Conservation (phyloP, 805 yeast species). For the Candida taoyuanica region DNA sequence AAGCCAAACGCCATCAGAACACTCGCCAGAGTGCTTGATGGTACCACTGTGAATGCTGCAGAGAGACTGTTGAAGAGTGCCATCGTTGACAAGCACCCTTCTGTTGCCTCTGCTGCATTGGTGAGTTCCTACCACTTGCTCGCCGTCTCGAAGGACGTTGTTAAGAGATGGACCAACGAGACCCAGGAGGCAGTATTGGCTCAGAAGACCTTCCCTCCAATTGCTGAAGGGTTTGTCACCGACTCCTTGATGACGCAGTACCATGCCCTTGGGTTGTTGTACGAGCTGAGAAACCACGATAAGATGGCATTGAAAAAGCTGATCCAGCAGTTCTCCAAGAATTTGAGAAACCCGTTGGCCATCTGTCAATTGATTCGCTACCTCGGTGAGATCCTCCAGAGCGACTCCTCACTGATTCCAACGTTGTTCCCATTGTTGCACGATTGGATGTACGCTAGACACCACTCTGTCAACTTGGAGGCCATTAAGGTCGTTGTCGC, state of each 20-base stretch:
- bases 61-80: slow-evolving; percentile 91
- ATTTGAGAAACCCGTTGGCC: slow-evolving; percentile 77
- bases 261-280: slow-evolving; percentile 90
- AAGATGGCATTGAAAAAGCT: slow-evolving; percentile 90
- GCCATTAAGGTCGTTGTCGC: slow-evolving; percentile 59
- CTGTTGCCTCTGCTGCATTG: slow-evolving; percentile 89
- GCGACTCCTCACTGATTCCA: slow-evolving; percentile 58
- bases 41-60: slow-evolving; percentile 84
- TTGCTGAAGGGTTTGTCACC: slow-evolving; percentile 46
- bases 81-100: slow-evolving; percentile 85
- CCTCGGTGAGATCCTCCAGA: slow-evolving; percentile 65
- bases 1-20: slow-evolving; percentile 96
- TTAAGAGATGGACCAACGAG: slow-evolving; percentile 91
- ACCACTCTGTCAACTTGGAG: slow-evolving; percentile 88
- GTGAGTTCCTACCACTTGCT: slow-evolving; percentile 85
- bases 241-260: slow-evolving; percentile 86
- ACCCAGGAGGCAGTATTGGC: slow-evolving; percentile 84
- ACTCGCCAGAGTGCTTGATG: slow-evolving; percentile 83
- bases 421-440: slow-evolving; percentile 61
- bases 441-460: slow-evolving; percentile 70
- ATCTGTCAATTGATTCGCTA: slow-evolving; percentile 80
- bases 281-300: slow-evolving; percentile 84
- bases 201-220: slow-evolving; percentile 37
- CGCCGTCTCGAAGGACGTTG: slow-evolving; percentile 87
- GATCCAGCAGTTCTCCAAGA: slow-evolving; percentile 68